Evolutionary conservation across 1,139 yeast species (phyloP), one percentile per base, ranked within the genome.

Genomic region (Magnusiomyces magnusii): DNA sequence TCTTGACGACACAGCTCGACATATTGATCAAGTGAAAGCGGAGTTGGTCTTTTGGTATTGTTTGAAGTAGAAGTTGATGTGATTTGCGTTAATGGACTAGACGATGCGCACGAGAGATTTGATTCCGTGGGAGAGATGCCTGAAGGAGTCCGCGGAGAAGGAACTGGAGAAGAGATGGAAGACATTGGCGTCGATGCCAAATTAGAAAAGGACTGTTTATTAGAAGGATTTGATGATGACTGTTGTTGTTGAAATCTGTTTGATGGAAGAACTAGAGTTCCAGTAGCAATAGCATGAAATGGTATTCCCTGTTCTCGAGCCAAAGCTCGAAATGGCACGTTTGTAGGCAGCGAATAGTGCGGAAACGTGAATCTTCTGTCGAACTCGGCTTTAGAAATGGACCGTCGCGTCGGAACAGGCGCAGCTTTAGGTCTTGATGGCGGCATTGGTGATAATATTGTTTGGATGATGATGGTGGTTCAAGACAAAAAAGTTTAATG

Each of bases 21-120:
- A 54, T 55, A 55, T 24, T 51, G 57, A 21, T 55, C 54, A 15
- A 47, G 50, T 2, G 51, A 19, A 28, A 55, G 36, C 19, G 51
- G 39, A 10, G 53, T 57, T 95, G 96, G 50, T 86, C 85, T 23
- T 23, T 44, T 44, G 44, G 5, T 17, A 5, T 10, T 9, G 44
- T 10, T 9, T 17, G 44, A 9, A 19, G 44, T 3, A 9, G 17
- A 39, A 10, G 44, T 39, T 31, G 36, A 31, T 9, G 36, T 9
- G 13, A 31, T 7, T 9, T 31, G 36, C 7, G 36, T 31, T 31
- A 31, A 31, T 9, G 36, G 36, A 31, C 36, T 31, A 9, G 13
- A 31, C 13, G 36, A 7, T 47, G 10, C 27, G n/a, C 28, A 10
- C 5, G 50, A n/a, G 3, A 9, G 19, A 41, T 24, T 10, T 23